Percentiles rank a stretch among this genome's conserved stretches.
Conservation (phyloP, 176 grass and related monocot genomes). For the Cenchrus purpureus region DNA sequence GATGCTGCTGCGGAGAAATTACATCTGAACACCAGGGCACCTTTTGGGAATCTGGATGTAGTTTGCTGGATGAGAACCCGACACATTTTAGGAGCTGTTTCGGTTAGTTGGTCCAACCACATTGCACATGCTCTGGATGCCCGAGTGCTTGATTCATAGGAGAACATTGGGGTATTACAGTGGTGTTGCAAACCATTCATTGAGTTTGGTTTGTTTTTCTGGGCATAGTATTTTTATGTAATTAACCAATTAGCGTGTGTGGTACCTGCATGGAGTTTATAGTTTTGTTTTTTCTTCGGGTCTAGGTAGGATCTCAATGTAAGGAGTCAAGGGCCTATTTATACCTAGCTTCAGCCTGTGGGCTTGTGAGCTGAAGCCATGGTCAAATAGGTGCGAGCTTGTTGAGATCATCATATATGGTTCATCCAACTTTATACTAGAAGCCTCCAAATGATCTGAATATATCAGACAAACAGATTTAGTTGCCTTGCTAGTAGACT, state of each 20-base stretch:
- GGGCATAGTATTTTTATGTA: conserved; percentile 22
- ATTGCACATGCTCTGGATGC: background rate
- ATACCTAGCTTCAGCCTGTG: background rate
- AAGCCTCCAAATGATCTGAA: background rate
- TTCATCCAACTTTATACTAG: background rate
- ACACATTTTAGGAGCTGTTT: conserved; percentile 18
- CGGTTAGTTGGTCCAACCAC: background rate
- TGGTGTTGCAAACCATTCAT: background rate
- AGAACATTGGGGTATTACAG: conserved; percentile 4
- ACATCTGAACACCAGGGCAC: background rate
- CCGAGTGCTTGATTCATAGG: background rate
- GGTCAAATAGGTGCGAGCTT: background rate
- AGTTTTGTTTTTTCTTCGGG: background rate
- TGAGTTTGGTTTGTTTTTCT: background rate
- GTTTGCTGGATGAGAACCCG: background rate
- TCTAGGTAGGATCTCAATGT: background rate
- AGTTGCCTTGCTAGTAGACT: background rate
- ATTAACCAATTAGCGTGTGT: background rate
- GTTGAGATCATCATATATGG: conserved; percentile 26
- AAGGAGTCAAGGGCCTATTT: background rate
- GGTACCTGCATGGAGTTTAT: background rate
- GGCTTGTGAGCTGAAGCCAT: conserved; percentile 22
- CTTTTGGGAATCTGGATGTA: background rate
- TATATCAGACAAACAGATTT: background rate
- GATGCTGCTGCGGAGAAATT: background rate